Conservation (phyloP, 2,329 filamentous ascomycete species). For the Juglanconis oblonga region DNA sequence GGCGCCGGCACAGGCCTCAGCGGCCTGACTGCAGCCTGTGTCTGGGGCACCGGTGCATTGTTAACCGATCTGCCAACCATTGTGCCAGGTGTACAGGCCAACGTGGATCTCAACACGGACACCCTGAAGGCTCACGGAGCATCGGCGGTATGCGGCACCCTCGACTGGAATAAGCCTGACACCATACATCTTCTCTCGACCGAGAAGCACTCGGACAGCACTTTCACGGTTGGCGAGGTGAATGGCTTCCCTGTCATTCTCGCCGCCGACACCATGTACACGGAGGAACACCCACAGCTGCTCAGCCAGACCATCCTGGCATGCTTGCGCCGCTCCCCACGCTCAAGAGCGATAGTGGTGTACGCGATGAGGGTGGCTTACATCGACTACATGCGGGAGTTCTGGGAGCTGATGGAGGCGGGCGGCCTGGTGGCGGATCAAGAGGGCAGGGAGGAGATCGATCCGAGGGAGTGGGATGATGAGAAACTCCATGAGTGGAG, state of each 20-base stretch:
- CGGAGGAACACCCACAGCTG: constrained; percentile 13
- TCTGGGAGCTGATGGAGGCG: constrained; percentile 19
- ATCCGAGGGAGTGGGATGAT: constrained; percentile 16
- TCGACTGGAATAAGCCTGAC: constrained; percentile 15
- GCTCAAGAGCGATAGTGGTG: constrained; percentile 11
- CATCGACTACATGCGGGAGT: constrained; percentile 17
- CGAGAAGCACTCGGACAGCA: background rate
- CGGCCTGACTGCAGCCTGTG: constrained; percentile 7
- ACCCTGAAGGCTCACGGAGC: background rate
- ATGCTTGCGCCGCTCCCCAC: constrained; percentile 6
- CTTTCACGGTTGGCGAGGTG: constrained; percentile 6
- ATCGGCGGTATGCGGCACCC: constrained; percentile 5
- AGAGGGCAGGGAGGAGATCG: constrained; percentile 17
- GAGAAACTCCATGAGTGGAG: constrained; percentile 18
- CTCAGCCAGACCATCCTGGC: constrained; percentile 15
- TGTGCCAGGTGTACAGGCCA: constrained; percentile 16
- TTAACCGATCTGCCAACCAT: constrained; percentile 17
- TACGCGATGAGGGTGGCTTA: constrained; percentile 17
- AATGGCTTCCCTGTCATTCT: constrained; percentile 15
- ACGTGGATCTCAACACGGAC: constrained; percentile 12
- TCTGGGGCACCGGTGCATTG: constrained; percentile 9
- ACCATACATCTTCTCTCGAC: background rate
- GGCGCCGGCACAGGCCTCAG: constrained; percentile 17
- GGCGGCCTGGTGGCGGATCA: constrained; percentile 14
- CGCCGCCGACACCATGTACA: constrained; percentile 17